Evolutionary conservation across 768 basidiomycete genomes (phyloP).

Genomic region (Amanita inopinata): DNA sequence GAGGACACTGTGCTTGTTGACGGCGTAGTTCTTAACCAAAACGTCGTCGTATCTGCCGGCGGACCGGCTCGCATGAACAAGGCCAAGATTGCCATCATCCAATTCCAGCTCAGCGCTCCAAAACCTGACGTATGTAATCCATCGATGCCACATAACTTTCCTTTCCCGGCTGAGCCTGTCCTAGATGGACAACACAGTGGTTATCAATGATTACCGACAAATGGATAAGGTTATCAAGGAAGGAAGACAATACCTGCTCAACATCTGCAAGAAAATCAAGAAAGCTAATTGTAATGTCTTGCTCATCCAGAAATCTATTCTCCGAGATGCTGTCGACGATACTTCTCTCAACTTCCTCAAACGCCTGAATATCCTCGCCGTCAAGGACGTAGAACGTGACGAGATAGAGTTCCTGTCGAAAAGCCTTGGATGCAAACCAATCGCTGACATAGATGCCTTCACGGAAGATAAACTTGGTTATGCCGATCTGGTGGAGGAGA

Average conservation of each 20-base stretch:
- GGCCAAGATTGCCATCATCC: conserved; percentile 95
- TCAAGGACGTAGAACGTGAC: conserved; percentile 97
- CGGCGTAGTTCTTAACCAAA: conserved; percentile 96
- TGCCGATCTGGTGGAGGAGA: conserved; percentile 92
- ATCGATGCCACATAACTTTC: conserved; percentile 17
- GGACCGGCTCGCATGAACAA: conserved; percentile 95
- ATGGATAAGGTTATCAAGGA: conserved; percentile 99
- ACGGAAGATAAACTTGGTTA: conserved; percentile 96
- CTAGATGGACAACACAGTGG: conserved; percentile 99
- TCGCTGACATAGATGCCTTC: conserved; percentile 96
- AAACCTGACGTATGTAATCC: conserved; percentile 74
- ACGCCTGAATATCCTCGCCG: conserved; percentile 89
- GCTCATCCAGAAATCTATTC: conserved; percentile 97
- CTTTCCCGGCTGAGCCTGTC: conserved; percentile 12
- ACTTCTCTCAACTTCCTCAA: conserved; percentile 96
- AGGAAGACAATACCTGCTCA: conserved; percentile 94
- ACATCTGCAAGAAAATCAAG: conserved; percentile 98
- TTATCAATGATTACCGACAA: conserved; percentile 98
- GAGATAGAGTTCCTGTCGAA: conserved; percentile 97
- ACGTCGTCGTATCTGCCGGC: conserved; percentile 80
- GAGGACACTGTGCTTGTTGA: conserved; percentile 97
- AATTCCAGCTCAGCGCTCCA: conserved; percentile 96
- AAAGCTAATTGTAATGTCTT: conserved; percentile 99
- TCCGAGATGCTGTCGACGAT: conserved; percentile 98
- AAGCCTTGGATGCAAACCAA: conserved; percentile 89